Conservation (phyloP, 305 asterid species). For the Petunia hybrid region DNA sequence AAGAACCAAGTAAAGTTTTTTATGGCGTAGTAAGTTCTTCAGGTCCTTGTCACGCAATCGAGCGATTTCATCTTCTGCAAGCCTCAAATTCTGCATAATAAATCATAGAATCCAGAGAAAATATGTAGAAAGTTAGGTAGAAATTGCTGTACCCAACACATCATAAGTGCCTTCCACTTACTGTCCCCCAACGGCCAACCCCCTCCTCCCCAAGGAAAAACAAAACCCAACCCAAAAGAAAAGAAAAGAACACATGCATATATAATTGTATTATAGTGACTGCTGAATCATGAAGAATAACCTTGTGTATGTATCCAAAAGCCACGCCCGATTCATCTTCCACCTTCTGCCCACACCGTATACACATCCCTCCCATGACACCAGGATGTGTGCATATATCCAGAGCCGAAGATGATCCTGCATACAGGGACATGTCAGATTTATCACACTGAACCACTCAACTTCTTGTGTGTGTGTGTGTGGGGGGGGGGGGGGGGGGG, state of each 20-base stretch:
- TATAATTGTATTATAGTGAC: not conserved
- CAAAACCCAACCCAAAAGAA: slow-evolving; percentile 20
- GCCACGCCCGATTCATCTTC: slow-evolving; percentile 84
- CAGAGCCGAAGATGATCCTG: slow-evolving; percentile 40
- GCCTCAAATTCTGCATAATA: slow-evolving; percentile 77
- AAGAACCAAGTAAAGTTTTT: slow-evolving; percentile 81
- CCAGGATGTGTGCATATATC: slow-evolving; percentile 82
- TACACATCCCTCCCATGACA: slow-evolving; percentile 83
- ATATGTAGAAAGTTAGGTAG: not conserved
- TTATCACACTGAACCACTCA: slow-evolving; percentile 22
- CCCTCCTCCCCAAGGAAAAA: not conserved
- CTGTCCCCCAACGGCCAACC: too few relatives aligned
- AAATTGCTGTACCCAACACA: not conserved
- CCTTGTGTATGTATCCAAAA: slow-evolving; percentile 60
- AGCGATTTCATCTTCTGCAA: slow-evolving; percentile 70
- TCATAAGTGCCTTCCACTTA: not conserved
- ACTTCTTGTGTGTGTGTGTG: not conserved
- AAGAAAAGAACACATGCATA: slow-evolving; percentile 12
- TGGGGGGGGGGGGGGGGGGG: not conserved
- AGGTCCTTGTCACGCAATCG: slow-evolving; percentile 82
- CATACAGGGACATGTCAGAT: slow-evolving; percentile 21
- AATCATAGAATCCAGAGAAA: slow-evolving; percentile 25
- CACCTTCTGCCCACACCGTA: slow-evolving; percentile 70
- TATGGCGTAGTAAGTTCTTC: slow-evolving; percentile 61
- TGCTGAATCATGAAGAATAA: slow-evolving; percentile 30